Evolutionary conservation across 2,329 filamentous ascomycete genomes (phyloP).

Genomic region (Ascocoryne sarcoides): DNA sequence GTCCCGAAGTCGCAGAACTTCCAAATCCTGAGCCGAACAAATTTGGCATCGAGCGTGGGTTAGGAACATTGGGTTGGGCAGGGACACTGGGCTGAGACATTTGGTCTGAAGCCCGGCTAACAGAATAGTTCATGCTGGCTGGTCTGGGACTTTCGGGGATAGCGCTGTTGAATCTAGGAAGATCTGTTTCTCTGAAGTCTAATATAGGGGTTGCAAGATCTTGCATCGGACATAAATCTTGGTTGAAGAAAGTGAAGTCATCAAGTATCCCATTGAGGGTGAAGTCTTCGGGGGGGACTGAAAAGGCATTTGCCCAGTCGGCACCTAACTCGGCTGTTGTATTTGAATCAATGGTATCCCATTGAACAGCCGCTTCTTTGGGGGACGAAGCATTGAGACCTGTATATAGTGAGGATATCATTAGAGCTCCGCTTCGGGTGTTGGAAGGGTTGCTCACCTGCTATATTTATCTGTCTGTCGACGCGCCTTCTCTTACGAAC

Average conservation of each 20-base stretch:
- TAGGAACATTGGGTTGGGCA: too few relatives aligned
- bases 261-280: neutral
- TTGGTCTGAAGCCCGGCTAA: neutral
- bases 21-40: neutral
- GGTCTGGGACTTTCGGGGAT: neutral
- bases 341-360: too few relatives aligned
- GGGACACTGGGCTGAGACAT: too few relatives aligned
- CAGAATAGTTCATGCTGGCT: neutral
- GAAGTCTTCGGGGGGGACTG: neutral
- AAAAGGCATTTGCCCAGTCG: neutral
- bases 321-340: neutral
- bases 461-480: neutral
- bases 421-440: too few relatives aligned
- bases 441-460: neutral
- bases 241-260: neutral
- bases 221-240: neutral
- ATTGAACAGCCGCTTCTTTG: too few relatives aligned
- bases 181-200: neutral
- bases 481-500: too few relatives aligned
- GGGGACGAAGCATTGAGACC: too few relatives aligned
- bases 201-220: neutral
- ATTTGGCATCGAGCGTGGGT: neutral
- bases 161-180: neutral
- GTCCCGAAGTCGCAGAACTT: neutral
- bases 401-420: too few relatives aligned